Base-by-base conservation (phyloP, 75 land plant genomes). In the Picea sitchensis region DNA sequence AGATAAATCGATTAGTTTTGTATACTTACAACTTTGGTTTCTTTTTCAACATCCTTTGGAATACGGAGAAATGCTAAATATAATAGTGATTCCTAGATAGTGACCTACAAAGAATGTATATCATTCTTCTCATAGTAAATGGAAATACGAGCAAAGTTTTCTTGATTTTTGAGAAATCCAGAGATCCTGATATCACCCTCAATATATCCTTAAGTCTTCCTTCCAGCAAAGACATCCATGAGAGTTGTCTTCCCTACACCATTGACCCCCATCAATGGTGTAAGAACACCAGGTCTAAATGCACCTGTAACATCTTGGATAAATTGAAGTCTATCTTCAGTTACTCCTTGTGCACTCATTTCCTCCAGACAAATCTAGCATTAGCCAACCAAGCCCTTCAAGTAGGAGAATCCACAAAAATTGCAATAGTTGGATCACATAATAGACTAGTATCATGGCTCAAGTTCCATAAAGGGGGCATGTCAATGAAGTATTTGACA, bases 161-260 rank as follows among this genome's bases (percentile, higher is more conserved):
- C 84, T 64, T 92, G 93, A 17, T 79, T 83, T 80, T 92, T 92
- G 5, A 89, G 91, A 82, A 85, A 87, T 13, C 91, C 91, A 32
- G 88, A 82, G 58, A 92, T 89, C 32, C 77, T 83, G 56, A 92
- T 85, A 72, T 76, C 82, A 14, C 93, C 91, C 75, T 92, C 93
- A 14, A 92, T 89, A 59, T 80, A 59, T 4, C 93, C 93, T 5
- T 89, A 91, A 59, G 93, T 92, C 73, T 92, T 92, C 59, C 93
- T 79, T 12, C 91, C 93, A n/a, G 93, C 85, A 47, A 92, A 84
- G 36, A 92, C 91, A 80, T 92, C 93, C 93, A 92, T 92, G 9
- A 92, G 87, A 12, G 93, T 89, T 12, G 91, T 87, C 81, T 92
- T 92, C 59, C 93, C 93, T 73, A 91, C 93, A 62, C 93, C 93